A percentile compares a stretch with the other conserved stretches of the same genome.
Evolutionary conservation across 768 basidiomycete species (phyloP).

Genomic region (Infundibulicybe gibba): DNA sequence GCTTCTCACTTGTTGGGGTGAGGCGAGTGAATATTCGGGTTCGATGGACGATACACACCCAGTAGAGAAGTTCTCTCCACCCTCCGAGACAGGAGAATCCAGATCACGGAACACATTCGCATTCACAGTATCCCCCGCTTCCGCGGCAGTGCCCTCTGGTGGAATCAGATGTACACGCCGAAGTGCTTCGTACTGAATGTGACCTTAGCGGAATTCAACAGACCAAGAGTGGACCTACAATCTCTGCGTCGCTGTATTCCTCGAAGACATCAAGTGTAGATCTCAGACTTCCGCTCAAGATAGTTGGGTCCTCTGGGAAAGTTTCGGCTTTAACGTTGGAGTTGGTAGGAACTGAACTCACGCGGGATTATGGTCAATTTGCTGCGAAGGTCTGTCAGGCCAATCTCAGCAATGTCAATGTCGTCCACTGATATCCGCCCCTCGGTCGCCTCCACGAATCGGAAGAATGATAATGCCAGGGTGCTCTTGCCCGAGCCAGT

Average conservation of each 20-base stretch:
- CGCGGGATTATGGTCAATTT: conserved; percentile 68
- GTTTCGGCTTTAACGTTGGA: too few species aligned
- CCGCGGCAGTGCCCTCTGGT: conserved; percentile 32
- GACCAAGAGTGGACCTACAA: conserved; percentile 37
- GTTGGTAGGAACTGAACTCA: conserved; percentile 25
- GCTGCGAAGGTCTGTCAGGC: conserved; percentile 77
- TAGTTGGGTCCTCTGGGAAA: conserved; percentile 74
- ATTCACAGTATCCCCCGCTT: conserved; percentile 41
- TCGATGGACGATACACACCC: conserved; percentile 35
- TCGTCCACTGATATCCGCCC: conserved; percentile 76
- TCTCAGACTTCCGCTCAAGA: conserved; percentile 75
- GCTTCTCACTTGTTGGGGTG: conserved; percentile 56
- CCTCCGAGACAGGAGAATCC: conserved; percentile 44
- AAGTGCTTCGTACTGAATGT: conserved; percentile 57
- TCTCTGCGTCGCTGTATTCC: conserved; percentile 79
- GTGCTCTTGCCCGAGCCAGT: conserved; percentile 82
- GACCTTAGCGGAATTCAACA: background rate
- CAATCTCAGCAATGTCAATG: conserved; percentile 76
- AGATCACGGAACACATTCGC: conserved; percentile 62
- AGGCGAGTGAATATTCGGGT: background rate
- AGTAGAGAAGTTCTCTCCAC: conserved; percentile 71
- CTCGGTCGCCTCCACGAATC: conserved; percentile 82
- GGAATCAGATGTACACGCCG: conserved; percentile 47
- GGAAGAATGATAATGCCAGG: conserved; percentile 77
- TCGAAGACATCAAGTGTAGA: conserved; percentile 79